Evolutionary conservation across 2,329 filamentous ascomycete species (phyloP), one percentile per base, ranked within the genome.

Genomic region (Orbilia oligospora): DNA sequence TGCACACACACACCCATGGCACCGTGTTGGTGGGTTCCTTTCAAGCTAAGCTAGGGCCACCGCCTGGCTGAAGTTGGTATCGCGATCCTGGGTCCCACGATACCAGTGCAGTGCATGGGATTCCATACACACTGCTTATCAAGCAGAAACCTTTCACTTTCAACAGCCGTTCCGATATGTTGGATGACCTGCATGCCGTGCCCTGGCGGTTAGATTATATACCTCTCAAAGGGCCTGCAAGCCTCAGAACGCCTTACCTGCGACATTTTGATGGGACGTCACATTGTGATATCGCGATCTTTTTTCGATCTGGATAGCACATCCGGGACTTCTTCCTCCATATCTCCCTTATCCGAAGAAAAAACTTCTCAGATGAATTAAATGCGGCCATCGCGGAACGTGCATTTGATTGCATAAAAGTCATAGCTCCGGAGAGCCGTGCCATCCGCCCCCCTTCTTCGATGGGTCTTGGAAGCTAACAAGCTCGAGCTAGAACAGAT

Each of bases 401-500:
- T 75, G 71, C 20, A 30, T 48, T 18, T 69, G 38, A 22, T 58
- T 65, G 66, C 41, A 69, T 58, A 55, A 55, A 49, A 61, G 18
- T 24, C 65, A 68, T 27, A 27, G 44, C 65, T 56, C 56, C 66
- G 66, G 66, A 58, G 38, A 61, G 53, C 36, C 38, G 33, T 33
- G 20, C 6, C 38, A 38, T 48, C 51, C 30, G 36, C 38, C 38
- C 27, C 38, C 36, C 27, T 30, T 30, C 10, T 10, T 68, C 22
- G 22, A 49, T 51, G 49, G 56, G 55, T 71, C 68, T 49, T 61
- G 61, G 53, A 64, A 51, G 27, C 55, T 51, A 44, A 61, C 55
- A 44, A 61, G 56, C 36, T 61, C 36, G 36, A 73, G 70, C 70
- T 73, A 73, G 70, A 73, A 67, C 68, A 51, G 68, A 72, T 78